Conservation (phyloP, 78 protist species). For the Polysphondylium violaceum region DNA sequence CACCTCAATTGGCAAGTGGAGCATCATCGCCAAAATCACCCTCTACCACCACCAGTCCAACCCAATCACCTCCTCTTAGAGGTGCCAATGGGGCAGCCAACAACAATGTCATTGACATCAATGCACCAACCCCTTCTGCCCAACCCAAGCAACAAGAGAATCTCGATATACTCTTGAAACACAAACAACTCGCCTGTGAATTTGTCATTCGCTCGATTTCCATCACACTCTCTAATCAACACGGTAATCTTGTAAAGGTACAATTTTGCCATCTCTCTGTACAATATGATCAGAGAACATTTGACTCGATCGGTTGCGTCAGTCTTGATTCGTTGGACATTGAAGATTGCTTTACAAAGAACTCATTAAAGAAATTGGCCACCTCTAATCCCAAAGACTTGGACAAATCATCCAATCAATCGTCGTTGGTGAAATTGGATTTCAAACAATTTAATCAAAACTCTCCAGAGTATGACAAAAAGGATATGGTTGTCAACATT, state of each 20-base stretch:
- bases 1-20: not conserved
- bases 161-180: conserved; percentile 15
- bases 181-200: not conserved
- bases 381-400: conserved; percentile 58
- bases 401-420: not conserved
- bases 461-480: conserved; percentile 68
- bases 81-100: not conserved
- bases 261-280: conserved; percentile 7
- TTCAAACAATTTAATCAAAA: conserved; percentile 34
- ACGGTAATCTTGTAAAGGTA: conserved; percentile 34
- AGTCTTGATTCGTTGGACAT: conserved; percentile 19
- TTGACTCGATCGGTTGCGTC: conserved; percentile 38
- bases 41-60: not conserved
- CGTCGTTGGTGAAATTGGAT: conserved; percentile 21
- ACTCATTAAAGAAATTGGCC: conserved; percentile 48
- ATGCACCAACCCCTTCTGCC: not conserved
- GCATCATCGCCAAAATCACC: conserved; percentile 10
- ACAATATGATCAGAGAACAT: conserved; percentile 39
- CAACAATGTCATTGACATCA: not conserved
- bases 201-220: conserved; percentile 38
- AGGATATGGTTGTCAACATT: conserved; percentile 24
- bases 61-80: not conserved
- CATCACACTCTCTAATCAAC: conserved; percentile 14
- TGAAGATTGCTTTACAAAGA: conserved; percentile 55
- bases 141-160: not conserved